Conservation (phyloP, 1,284 basidiomycete species). For the Waitea zeae region DNA sequence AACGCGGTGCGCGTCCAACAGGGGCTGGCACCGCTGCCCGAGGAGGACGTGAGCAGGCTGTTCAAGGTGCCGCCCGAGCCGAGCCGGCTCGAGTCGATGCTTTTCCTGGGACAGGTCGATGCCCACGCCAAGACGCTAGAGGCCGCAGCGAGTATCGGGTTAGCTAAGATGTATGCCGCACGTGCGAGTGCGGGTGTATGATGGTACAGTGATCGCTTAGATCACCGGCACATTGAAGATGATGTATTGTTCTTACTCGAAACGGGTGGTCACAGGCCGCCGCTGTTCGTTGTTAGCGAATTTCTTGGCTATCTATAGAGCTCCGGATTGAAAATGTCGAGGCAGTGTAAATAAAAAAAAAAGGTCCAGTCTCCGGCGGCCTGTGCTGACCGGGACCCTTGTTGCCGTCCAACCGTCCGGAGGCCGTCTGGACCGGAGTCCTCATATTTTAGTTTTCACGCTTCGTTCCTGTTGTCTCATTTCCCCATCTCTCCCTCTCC, state of each 20-base stretch:
- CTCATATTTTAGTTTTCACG: too few relatives aligned
- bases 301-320: not conserved
- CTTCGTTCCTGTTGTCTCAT: too few relatives aligned
- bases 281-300: too few relatives aligned
- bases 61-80: slow-evolving; percentile 88
- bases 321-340: not conserved
- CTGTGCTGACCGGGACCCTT: too few relatives aligned
- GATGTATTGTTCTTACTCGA: not conserved
- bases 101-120: slow-evolving; percentile 78
- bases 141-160: slow-evolving; percentile 45
- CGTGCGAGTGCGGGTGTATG: slow-evolving; percentile 18
- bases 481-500: too few relatives aligned
- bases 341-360: too few relatives aligned
- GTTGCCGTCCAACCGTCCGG: too few relatives aligned
- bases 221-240: too few relatives aligned
- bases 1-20: slow-evolving; percentile 71
- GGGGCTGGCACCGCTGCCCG: slow-evolving; percentile 74
- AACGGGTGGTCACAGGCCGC: not conserved
- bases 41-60: slow-evolving; percentile 67
- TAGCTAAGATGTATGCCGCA: slow-evolving; percentile 66
- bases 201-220: slow-evolving; percentile 5
- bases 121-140: slow-evolving; percentile 66
- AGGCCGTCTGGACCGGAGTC: too few relatives aligned
- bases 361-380: too few relatives aligned
- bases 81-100: slow-evolving; percentile 77